Evolutionary conservation across 352 stramenopile species (phyloP), one percentile per base, ranked within the genome.

Genomic region (Phytophthora idaei): DNA sequence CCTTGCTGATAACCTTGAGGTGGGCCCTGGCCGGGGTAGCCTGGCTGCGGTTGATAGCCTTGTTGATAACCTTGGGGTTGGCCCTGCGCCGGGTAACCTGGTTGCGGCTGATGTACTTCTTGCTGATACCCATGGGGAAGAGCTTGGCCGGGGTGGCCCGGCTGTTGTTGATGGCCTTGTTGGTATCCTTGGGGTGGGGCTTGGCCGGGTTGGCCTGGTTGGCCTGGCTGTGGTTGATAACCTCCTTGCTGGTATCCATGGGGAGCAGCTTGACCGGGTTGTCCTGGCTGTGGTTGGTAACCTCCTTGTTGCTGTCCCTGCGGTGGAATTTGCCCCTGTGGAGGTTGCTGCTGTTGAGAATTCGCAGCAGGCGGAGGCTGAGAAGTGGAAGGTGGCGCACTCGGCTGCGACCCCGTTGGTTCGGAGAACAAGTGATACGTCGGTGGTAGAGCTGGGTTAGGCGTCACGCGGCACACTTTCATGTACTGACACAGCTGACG

Each of bases 401-500:
- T 56, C 25, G 52, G 36, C 27, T 42, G 29, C 1, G 65, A 53
- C 17, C 61, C 61, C 32, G 59, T 76, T 31, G 78, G 74, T 60
- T 83, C 76, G 0, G 63, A 62, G 52, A 90, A 85, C 25, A 67
- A 46, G 53, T 86, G 71, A 66, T 72, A 90, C 10, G 76, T 82
- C 11, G 81, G 76, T 51, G 74, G 57, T 3, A 90, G 58, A 3
- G 77, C 54, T 50, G 75, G 70, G 37, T 88, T 87, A 8, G 87
- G 80, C 36, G 57, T 64, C 34, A 92, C 72, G 5, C 83, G 73
- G 8, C 81, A 76, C 57, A 84, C 78, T 62, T 81, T 81, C 83
- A 95, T 92, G 73, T 89, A 93, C 58, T 90, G 73, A 54, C 83
- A 85, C 32, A 95, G 69, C 64, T 95, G 88, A 46, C 55, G 58